Evolutionary conservation across 78 protist genomes (phyloP), one percentile per base, ranked within the genome.

Genomic region (Dictyostelium intermedium): DNA sequence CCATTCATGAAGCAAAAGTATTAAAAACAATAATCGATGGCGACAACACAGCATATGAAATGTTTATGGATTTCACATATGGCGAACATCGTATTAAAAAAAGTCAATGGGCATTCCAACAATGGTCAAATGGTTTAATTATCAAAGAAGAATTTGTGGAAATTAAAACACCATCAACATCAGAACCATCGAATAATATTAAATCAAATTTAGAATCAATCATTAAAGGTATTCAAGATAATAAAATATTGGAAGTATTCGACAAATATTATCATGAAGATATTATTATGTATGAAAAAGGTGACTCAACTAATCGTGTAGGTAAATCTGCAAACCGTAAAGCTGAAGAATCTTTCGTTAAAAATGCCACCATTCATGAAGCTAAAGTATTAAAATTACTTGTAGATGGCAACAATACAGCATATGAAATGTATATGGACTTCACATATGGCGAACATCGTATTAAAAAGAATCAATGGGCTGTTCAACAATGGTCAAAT

Each of bases 271-370:
- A 84, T 84, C 82, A 69, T 34, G 70, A 84, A 13, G 73, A 85
- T 5, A 6, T 85, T 5, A 76, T 76, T 0, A 85, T 85, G 92
- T 85, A 23, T 53, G 92, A 85, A 56, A 85, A 85, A 16, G 92
- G 92, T 32, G 92, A 85, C 23, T 76, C 84, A 27, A 85, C 92
- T 53, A 85, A 85, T 37, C 60, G 92, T 47, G 76, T 85, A 35
- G 92, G 92, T n/a, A 72, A 84, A 60, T 53, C 14, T 82, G 80
- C 76, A 18, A 83, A 83, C 41, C 69, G 89, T 61, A 66, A 66
- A 43, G 80, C 91, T 72, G 91, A 84, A 72, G 76, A 84, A 84
- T 4, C 39, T 20, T 84, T 84, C 14, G 82, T 72, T 4, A 39
- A 43, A 6, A 84, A 84, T 84, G 91, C 91, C 1, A 66, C 77